Evolutionary conservation across 345 rosid species (phyloP).

Genomic region (Theobroma cacao): DNA sequence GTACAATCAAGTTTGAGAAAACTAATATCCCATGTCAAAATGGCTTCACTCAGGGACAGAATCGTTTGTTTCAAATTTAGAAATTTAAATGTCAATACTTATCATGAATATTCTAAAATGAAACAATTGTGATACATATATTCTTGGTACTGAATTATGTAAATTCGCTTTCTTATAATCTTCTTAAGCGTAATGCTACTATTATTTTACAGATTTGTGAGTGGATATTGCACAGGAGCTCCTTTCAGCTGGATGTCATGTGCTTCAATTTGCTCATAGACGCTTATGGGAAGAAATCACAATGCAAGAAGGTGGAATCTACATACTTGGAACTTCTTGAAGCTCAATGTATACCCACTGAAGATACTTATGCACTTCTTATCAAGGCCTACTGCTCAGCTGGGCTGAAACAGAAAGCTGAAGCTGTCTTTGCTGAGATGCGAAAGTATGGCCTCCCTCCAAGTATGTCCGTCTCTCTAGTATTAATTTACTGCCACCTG

Average conservation of each 20-base stretch:
- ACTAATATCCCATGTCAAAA: too few relatives aligned
- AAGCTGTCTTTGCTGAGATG: slow-evolving; percentile 78
- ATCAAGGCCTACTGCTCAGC: slow-evolving; percentile 67
- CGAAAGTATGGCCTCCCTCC: slow-evolving; percentile 64
- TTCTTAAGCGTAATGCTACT: slow-evolving; percentile 8
- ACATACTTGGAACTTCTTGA: slow-evolving; percentile 70
- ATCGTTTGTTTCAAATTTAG: too few relatives aligned
- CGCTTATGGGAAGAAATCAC: slow-evolving; percentile 74
- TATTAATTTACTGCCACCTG: not conserved
- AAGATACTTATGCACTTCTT: slow-evolving; percentile 89
- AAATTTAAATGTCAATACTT: too few relatives aligned
- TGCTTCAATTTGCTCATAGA: slow-evolving; percentile 90
- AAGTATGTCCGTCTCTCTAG: slow-evolving; percentile 44
- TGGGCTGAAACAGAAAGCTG: slow-evolving; percentile 63
- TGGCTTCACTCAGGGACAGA: not conserved
- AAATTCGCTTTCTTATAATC: not conserved
- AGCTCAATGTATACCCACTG: slow-evolving; percentile 77
- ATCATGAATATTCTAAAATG: not conserved
- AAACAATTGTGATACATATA: not conserved
- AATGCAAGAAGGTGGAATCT: slow-evolving; percentile 61
- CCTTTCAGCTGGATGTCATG: slow-evolving; percentile 77
- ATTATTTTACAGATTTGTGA: slow-evolving; percentile 60
- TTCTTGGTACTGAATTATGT: not conserved
- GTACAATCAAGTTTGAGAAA: too few relatives aligned
- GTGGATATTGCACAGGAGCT: slow-evolving; percentile 80